Percentiles rank a stretch among this genome's conserved stretches.
Conservation (phyloP, 257 asterid species). For the Solanum chiquidenum region DNA sequence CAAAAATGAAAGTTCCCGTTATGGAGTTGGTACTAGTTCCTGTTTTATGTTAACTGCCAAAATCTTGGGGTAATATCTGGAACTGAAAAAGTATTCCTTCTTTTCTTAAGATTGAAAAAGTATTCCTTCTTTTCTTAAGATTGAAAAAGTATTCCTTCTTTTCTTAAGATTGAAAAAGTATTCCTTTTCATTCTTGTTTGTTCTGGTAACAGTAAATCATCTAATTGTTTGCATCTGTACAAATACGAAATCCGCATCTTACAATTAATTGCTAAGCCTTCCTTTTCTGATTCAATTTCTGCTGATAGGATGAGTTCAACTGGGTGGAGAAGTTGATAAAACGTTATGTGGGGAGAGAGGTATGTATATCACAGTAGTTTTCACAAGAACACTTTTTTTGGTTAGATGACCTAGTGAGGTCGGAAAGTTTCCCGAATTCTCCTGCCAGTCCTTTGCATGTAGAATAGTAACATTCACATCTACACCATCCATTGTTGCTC, state of each 20-base stretch:
- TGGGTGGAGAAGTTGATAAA: conserved; percentile 62
- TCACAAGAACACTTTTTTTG: background rate
- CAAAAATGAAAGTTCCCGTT: background rate
- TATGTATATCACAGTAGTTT: conserved; percentile 5
- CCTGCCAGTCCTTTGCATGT: background rate
- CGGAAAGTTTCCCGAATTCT: background rate
- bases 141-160: background rate
- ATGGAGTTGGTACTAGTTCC: background rate
- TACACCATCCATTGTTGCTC: background rate
- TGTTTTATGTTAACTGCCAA: background rate
- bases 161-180: background rate
- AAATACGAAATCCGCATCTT: background rate
- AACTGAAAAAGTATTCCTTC: background rate
- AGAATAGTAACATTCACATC: background rate
- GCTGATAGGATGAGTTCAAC: conserved; percentile 62
- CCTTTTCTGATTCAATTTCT: background rate
- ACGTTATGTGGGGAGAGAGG: conserved; percentile 90
- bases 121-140: background rate
- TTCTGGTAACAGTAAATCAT: background rate
- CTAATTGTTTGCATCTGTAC: background rate
- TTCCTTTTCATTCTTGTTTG: background rate
- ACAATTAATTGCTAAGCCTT: background rate
- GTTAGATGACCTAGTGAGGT: background rate
- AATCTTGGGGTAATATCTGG: background rate
- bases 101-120: background rate